These are phyloP conservation scores for Lichtheimia ornata DNA, from an alignment of 371 early-diverging fungal species.

Conservation along the genomic window DNA sequence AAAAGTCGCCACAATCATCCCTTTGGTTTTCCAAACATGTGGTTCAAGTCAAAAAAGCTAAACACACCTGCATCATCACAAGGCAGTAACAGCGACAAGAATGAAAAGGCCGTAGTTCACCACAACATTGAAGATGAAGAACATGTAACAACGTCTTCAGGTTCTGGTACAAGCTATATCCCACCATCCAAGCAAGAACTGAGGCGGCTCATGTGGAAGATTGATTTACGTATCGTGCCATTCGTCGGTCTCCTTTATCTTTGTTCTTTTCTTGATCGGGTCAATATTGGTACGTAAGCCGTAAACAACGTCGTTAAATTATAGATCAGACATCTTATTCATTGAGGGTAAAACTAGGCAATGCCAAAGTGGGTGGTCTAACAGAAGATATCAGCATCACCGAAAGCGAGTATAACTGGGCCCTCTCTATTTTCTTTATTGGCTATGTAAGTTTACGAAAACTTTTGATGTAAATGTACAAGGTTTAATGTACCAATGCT, in stretches of 20 bases:
- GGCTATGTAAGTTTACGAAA: conserved; percentile 51
- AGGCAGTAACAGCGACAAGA: no score
- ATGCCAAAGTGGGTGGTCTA: conserved; percentile 64
- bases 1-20: no score
- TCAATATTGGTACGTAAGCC: conserved; percentile 43
- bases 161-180: no score
- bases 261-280: conserved; percentile 54
- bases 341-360: conserved; percentile 26
- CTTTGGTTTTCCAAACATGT: no score
- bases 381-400: conserved; percentile 39
- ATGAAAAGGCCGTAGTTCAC: no score
- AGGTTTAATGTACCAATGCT: conserved; percentile 4
- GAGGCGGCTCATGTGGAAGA: conserved; percentile 16
- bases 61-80: no score
- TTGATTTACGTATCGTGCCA: conserved; percentile 23
- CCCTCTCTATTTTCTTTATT: conserved; percentile 64
- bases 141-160: no score
- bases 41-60: no score
- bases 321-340: background rate
- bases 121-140: no score
- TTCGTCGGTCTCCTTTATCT: conserved; percentile 55
- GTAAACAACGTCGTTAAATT: background rate
- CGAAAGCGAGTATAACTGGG: conserved; percentile 51
- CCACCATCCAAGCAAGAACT: conserved; percentile 6
- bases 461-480: background rate